These are phyloP conservation scores for Cetradonia linearis DNA, from an alignment of 495 filamentous ascomycete genomes.

Conservation along the genomic window DNA sequence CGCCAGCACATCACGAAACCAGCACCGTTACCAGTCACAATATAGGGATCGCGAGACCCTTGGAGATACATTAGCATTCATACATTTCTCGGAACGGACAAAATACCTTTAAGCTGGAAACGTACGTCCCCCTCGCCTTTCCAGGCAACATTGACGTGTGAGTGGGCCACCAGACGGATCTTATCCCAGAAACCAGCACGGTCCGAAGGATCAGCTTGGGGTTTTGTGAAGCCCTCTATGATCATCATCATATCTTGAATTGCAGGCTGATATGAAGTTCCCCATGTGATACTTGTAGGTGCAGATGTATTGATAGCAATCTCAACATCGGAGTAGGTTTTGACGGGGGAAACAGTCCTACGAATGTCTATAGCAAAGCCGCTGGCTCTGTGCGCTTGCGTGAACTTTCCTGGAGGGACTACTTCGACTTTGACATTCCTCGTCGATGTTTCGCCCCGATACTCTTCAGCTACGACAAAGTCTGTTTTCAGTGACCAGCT, in stretches of 20 bases:
- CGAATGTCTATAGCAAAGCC: conserved; percentile 77
- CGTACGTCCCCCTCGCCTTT: conserved; percentile 94
- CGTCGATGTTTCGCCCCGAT: conserved; percentile 62
- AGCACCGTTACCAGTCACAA: conserved; percentile 82
- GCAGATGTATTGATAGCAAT: conserved; percentile 87
- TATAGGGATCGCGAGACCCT: conserved; percentile 84
- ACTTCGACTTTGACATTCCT: conserved; percentile 76
- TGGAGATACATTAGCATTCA: conserved; percentile 9
- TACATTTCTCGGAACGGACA: background rate
- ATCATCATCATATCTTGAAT: conserved; percentile 99
- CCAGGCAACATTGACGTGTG: conserved; percentile 80
- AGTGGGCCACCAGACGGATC: conserved; percentile 89
- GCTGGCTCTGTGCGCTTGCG: conserved; percentile 30
- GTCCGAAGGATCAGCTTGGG: conserved; percentile 86
- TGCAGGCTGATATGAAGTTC: conserved; percentile 91
- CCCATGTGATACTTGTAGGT: conserved; percentile 91
- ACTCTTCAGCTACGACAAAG: conserved; percentile 96
- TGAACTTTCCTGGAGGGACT: conserved; percentile 55
- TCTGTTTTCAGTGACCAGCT: conserved; percentile 79
- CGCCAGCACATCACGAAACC: conserved; percentile 98
- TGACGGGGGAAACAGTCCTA: conserved; percentile 86
- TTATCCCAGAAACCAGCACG: conserved; percentile 98
- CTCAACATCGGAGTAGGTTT: conserved; percentile 86
- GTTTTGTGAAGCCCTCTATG: conserved; percentile 93
- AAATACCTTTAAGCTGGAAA: conserved; percentile 72